Conservation (phyloP, 805 yeast genomes). For the Yamadazyma philogaea region DNA sequence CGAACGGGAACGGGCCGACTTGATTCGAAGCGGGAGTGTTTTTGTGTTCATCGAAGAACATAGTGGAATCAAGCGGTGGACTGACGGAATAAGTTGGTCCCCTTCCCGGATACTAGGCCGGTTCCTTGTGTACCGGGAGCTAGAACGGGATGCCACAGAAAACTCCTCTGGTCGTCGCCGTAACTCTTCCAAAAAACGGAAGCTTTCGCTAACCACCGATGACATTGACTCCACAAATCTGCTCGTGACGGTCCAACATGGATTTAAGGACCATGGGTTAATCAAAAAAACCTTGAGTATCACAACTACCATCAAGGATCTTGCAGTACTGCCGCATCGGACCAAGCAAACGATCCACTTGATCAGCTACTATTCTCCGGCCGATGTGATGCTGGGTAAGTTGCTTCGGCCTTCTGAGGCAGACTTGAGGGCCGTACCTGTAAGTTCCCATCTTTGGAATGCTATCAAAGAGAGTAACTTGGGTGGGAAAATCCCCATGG, state of each 20-base stretch:
- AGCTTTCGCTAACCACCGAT: conserved; percentile 9
- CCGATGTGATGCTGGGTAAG: conserved; percentile 62
- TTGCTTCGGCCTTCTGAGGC: conserved; percentile 58
- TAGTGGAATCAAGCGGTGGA: conserved; percentile 89
- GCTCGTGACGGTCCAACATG: conserved; percentile 37
- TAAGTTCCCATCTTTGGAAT: conserved; percentile 48
- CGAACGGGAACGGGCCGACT: conserved; percentile 64
- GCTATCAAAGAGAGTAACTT: conserved; percentile 57
- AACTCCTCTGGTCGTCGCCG: conserved; percentile 33
- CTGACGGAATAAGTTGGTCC: conserved; percentile 94
- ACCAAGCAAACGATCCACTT: conserved; percentile 59
- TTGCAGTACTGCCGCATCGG: conserved; percentile 21
- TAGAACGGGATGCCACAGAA: conserved; percentile 26
- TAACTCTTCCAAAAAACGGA: conserved; percentile 37
- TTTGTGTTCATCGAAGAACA: conserved; percentile 82
- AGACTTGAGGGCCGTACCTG: conserved; percentile 47
- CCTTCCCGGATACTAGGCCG: conserved; percentile 86
- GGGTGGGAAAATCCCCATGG: conserved; percentile 53
- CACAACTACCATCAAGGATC: conserved; percentile 38
- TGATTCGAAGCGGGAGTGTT: conserved; percentile 74
- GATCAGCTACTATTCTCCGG: conserved; percentile 73
- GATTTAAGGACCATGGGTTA: conserved; percentile 68
- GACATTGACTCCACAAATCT: conserved; percentile 35
- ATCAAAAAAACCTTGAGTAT: conserved; percentile 80
- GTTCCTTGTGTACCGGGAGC: conserved; percentile 77